Evolutionary conservation across 2,329 filamentous ascomycete species (phyloP).

Genomic region (Hypoxylon rubiginosum): DNA sequence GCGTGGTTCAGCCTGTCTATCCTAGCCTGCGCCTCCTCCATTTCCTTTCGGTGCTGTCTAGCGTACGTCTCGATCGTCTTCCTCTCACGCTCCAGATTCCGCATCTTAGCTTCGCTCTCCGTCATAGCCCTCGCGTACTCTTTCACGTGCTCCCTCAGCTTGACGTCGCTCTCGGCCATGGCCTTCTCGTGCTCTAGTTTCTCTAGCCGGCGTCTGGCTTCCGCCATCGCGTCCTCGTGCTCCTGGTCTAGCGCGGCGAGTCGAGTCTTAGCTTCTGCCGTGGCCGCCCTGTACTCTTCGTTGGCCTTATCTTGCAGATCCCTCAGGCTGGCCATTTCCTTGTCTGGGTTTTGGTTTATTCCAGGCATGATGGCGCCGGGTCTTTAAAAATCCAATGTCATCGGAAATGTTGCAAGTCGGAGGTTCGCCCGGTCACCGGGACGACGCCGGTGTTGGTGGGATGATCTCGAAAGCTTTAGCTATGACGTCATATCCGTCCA

Average conservation of each 20-base stretch:
- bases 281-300: slow-evolving; percentile 1
- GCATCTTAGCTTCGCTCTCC: slow-evolving; percentile 1
- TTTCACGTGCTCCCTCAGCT: not conserved
- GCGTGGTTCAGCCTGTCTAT: slow-evolving; percentile 4
- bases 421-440: not conserved
- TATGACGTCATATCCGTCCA: not conserved
- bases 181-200: not conserved
- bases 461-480: not conserved
- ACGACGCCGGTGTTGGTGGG: not conserved
- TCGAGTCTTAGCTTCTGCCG: not conserved
- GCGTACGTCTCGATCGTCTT: not conserved
- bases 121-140: slow-evolving; percentile 3
- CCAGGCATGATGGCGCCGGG: slow-evolving; percentile 1
- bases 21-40: slow-evolving; percentile 1
- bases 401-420: not conserved
- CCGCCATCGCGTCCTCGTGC: not conserved
- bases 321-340: slow-evolving; percentile 2
- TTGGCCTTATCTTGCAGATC: slow-evolving; percentile 1
- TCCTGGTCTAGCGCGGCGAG: slow-evolving; percentile 5
- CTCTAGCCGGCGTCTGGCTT: slow-evolving; percentile 1
- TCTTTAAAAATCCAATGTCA: not conserved
- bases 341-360: not conserved
- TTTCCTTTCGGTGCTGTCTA: slow-evolving; percentile 1
- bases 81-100: not conserved
- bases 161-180: slow-evolving; percentile 1